Percentiles rank a stretch among this genome's conserved stretches.
Conservation (phyloP, 768 basidiomycete species). For the Gymnopilus dilepis region DNA sequence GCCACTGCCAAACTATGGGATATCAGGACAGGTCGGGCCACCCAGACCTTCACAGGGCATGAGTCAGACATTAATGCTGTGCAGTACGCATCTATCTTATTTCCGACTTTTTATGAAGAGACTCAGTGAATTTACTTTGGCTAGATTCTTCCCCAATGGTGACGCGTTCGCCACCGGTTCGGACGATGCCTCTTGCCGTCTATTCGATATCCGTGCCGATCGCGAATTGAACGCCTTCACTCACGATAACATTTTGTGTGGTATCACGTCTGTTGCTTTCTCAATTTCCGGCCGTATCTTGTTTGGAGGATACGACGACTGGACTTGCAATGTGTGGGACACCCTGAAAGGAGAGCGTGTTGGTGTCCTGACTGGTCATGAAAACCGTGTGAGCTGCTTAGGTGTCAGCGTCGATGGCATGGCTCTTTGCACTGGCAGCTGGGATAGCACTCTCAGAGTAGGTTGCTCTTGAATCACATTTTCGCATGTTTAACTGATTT, state of each 20-base stretch:
- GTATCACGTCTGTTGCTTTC: conserved; percentile 98
- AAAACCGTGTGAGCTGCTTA: conserved; percentile 96
- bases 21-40: conserved; percentile 95
- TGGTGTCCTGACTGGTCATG: conserved; percentile 95
- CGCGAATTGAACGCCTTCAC: conserved; percentile 96
- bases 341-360: conserved; percentile 98
- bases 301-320: conserved; percentile 99
- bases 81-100: conserved; percentile 63
- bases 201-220: conserved; percentile 98
- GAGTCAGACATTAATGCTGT: conserved; percentile 99
- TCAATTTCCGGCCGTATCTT: conserved; percentile 96
- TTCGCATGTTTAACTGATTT: conserved; percentile 15
- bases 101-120: conserved; percentile 6
- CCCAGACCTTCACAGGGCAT: conserved; percentile 98
- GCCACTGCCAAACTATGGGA: conserved; percentile 99
- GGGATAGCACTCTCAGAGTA: conserved; percentile 97
- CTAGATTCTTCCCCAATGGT: conserved; percentile 98
- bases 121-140: conserved; percentile 15
- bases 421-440: conserved; percentile 97
- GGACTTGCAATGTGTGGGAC: conserved; percentile 99
- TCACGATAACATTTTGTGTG: conserved; percentile 98
- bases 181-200: conserved; percentile 96
- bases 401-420: conserved; percentile 97
- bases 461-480: conserved; percentile 32
- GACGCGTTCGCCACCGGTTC: conserved; percentile 99